Conservation (phyloP, 2,329 filamentous ascomycete genomes). For the Ophiocordyceps camponoti-saundersi region DNA sequence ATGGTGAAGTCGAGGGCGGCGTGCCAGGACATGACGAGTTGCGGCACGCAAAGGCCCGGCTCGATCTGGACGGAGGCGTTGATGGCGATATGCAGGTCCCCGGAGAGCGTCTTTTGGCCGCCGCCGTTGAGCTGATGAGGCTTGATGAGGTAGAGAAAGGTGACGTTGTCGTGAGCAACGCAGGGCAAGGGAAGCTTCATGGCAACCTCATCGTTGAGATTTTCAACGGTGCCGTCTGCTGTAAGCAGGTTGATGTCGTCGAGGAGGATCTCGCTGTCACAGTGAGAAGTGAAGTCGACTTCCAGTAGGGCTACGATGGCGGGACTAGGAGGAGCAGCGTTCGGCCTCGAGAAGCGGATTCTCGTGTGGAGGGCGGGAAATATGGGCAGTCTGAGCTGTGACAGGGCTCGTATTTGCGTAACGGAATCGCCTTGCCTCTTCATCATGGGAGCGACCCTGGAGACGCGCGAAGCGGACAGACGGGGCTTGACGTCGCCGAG, state of each 20-base stretch:
- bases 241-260: conserved; percentile 40
- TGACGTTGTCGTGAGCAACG: conserved; percentile 58
- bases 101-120: conserved; percentile 25
- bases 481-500: conserved; percentile 45
- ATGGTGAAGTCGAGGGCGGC: conserved; percentile 53
- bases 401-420: conserved; percentile 46
- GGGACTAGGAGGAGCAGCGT: conserved; percentile 36
- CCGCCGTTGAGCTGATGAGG: conserved; percentile 29
- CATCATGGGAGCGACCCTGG: conserved; percentile 52
- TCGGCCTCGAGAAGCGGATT: conserved; percentile 52
- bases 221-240: conserved; percentile 38
- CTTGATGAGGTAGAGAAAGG: conserved; percentile 52
- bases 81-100: conserved; percentile 42
- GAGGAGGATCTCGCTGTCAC: conserved; percentile 48
- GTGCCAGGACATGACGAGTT: conserved; percentile 49
- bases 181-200: conserved; percentile 39
- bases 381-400: conserved; percentile 44
- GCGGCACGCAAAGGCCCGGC: conserved; percentile 40
- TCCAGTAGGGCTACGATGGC: conserved; percentile 55
- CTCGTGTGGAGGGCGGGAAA: conserved; percentile 56
- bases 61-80: conserved; percentile 38
- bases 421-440: conserved; percentile 38
- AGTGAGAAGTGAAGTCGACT: conserved; percentile 55
- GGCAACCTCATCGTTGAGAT: conserved; percentile 33
- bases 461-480: conserved; percentile 58